Evolutionary conservation across 192 early-diverging fungal species (phyloP).

Genomic region (Backusella tarrabulga): DNA sequence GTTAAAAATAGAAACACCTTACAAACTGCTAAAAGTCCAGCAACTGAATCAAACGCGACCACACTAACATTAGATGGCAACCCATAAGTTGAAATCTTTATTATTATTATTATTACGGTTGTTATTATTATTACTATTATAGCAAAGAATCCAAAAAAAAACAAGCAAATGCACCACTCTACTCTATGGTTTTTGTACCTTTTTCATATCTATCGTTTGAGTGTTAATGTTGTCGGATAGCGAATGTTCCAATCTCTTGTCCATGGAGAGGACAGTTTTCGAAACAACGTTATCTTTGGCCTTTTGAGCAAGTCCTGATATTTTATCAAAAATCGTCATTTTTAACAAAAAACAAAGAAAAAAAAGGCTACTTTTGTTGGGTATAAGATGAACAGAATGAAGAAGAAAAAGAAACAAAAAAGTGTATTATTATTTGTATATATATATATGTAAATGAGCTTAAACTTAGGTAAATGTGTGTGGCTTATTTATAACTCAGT

Average conservation of each 20-base stretch:
- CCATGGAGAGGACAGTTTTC: constrained; percentile 22
- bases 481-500: neutral
- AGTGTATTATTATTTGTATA: no score
- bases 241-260: constrained; percentile 30
- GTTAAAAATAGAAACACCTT: constrained; percentile 19
- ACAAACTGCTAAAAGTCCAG: constrained; percentile 54
- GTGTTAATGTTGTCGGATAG: constrained; percentile 13
- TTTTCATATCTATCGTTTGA: constrained; percentile 2
- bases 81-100: constrained; percentile 40
- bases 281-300: constrained; percentile 30
- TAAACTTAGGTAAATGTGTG: neutral
- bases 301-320: constrained; percentile 23
- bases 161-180: neutral
- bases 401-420: neutral
- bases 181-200: neutral
- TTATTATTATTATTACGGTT: neutral
- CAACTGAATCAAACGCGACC: constrained; percentile 53
- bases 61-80: constrained; percentile 36
- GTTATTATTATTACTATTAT: neutral
- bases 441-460: neutral
- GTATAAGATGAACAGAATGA: neutral
- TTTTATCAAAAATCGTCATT: constrained; percentile 36
- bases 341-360: neutral
- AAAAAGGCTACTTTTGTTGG: neutral
- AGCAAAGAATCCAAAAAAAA: neutral